These are phyloP conservation scores for Mycena sanguinolenta DNA, from an alignment of 768 basidiomycete species.

Conservation along the genomic window DNA sequence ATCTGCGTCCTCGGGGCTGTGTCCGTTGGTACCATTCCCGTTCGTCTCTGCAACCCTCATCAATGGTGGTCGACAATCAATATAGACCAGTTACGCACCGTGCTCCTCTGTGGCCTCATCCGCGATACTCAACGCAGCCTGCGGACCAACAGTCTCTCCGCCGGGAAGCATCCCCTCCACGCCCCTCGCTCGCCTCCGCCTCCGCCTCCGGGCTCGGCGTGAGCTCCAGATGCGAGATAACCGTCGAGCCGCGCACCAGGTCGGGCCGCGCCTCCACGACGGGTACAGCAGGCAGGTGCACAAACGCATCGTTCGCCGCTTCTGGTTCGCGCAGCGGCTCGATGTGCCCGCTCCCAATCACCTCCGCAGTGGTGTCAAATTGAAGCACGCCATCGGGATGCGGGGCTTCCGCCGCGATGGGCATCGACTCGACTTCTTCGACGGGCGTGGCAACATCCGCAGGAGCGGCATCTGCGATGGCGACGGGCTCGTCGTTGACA, in stretches of 20 bases:
- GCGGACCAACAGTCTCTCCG: constrained; percentile 39
- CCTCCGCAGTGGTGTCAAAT: constrained; percentile 29
- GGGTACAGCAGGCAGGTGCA: constrained; percentile 35
- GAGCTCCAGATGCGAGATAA: constrained; percentile 33
- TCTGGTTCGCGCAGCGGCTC: constrained; percentile 34
- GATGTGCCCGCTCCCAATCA: constrained; percentile 29
- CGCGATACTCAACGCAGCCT: constrained; percentile 30
- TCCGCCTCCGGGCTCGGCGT: constrained; percentile 20
- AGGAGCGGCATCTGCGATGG: constrained; percentile 8
- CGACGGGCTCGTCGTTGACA: constrained; percentile 22
- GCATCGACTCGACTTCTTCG: constrained; percentile 15
- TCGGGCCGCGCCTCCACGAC: constrained; percentile 37
- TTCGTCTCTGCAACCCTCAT: constrained; percentile 12
- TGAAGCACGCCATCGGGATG: constrained; percentile 24
- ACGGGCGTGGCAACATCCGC: constrained; percentile 10
- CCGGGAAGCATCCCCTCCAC: constrained; percentile 35
- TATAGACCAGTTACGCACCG: constrained; percentile 16
- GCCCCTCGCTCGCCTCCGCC: background rate
- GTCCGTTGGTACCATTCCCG: constrained; percentile 23
- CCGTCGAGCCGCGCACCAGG: constrained; percentile 23
- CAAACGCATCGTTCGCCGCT: constrained; percentile 24
- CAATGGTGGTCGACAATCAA: background rate
- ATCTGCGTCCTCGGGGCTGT: constrained; percentile 12
- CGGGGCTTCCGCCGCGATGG: constrained; percentile 24
- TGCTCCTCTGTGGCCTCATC: constrained; percentile 12